Base-by-base conservation (phyloP, 345 rosid genomes). In the Citrus reticulata region DNA sequence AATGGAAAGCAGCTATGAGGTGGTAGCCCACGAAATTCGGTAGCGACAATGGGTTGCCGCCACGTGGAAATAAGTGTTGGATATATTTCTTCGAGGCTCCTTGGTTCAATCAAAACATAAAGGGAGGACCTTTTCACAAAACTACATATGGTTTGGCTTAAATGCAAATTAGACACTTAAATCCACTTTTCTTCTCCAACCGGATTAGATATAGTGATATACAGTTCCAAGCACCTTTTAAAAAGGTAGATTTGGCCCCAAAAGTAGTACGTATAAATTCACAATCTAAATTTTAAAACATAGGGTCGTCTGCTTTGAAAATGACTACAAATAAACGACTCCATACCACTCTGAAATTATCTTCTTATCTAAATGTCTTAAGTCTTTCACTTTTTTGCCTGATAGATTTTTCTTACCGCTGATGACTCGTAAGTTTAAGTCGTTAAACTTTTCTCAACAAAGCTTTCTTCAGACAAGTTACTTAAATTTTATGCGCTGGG, bases 11-110 rank as follows among this genome's bases (percentile, higher is more conserved):
- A 25, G 29, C 76, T 70, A 63, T 11, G 16, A 83, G 77, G 78
- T 68, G 75, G 78, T 24, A 68, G 60, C 81, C 88, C 86, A 83
- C 71, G 91, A 80, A 88, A 94, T 92, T 86, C 81, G 67, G 75
- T 73, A 79, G 78, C 55, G 46, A 83, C 94, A 90, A 91, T 93
- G 83, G 85, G 77, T 67, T 84, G 5, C 40, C 54, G 97, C 91
- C 98, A 90, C 92, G 95, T 89, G 77, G 77, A 34, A 67, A 14
- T 14, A 4, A 27, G 68, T 25, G 62, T 54, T 55, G 77, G 82
- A 86, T 83, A 78, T 79, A 37, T 70, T 57, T 76, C 25, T n/a
- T 20, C 63, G 61, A 20, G 16, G 5, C 11, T 40, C 57, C 57
- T 69, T 11, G 13, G 66, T 17, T 25, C 16, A 34, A 6, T 29